Evolutionary conservation across 306 rosid genomes (phyloP), one percentile per base, ranked within the genome.

Genomic region (Biancaea sappan): DNA sequence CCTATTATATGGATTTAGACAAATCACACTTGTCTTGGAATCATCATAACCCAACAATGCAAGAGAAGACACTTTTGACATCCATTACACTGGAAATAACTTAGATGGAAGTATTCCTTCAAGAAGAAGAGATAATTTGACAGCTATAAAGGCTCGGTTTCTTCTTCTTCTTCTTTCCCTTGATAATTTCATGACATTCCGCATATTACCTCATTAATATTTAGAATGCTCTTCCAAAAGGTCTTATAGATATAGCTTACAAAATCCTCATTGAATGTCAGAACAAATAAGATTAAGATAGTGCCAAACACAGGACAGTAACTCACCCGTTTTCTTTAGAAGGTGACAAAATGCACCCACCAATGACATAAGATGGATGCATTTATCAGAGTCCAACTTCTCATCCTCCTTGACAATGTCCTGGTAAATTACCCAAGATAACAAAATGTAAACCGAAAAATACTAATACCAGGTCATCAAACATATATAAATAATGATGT

Each of bases 311-410:
- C 34, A 4, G 22, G 12, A 78, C 5, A 31, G 25, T 22, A 68
- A 78, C 88, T 76, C 75, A 81, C 98, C 93, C 57, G 76, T 78
- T 80, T 84, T 87, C 80, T 88, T 89, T 15, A 93, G 58, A 59
- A 93, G 91, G 81, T 90, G 90, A 76, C 97, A 89, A 71, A 83
- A 86, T 15, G 95, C 91, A 16, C 84, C 84, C 19, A 82, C 80
- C 72, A 87, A 61, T 8, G 95, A 87, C 40, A 80, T 72, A 68
- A 87, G 70, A 71, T 84, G 71, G 50, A 61, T 79, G 47, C 79
- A 72, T 73, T 79, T 75, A 82, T 87, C 87, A 31, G 86, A 84
- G 70, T 80, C 89, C 77, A 86, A 58, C 78, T 68, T 75, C 35
- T 71, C 84, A 18, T 83, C 87, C 29, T 78, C 85, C 58, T 38